Base-by-base conservation (phyloP, 2,329 filamentous ascomycete genomes). In the Didymella lethalis region DNA sequence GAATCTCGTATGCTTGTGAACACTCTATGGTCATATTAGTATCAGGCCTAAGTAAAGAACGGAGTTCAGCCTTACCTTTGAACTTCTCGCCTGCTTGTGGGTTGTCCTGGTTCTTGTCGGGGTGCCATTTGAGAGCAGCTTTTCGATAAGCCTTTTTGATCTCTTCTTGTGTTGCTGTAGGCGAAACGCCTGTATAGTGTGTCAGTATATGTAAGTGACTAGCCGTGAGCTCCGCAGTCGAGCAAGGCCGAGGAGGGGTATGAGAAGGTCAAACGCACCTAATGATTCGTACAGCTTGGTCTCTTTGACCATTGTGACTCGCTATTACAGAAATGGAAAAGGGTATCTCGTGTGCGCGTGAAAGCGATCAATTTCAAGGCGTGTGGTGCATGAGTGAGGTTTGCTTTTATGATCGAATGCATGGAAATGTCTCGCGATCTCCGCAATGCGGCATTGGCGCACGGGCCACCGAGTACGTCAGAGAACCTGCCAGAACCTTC, bases 141-240 rank as follows among this genome's bases (percentile, higher is more conserved):
- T 97, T 97, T 64, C 91, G 86, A 79, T 97, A 97, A 58, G 88
- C 95, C 78, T 98, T 99, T 78, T 97, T 98, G 77, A 99, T 96
- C 66, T 98, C 94, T 75, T 97, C 94, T 79, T 96, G 92, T 25
- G 88, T 85, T 25, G 93, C 92, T 61, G 88, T 86, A 36, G 94
- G 86, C 77, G 91, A 90, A 79, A 97, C 83, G 75, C 85, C 77
- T 79, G 51, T 26, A 31, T 8, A 7, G 7, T 12, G 28, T 48
- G 66, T 76, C 51, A 75, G 72, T 56, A 65, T 14, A 6, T 38
- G 25, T 43, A 59, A 58, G 54, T 57, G 40, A 32, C 41, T 57
- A 58, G 18, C 57, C 60, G 59, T 58, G 49, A 57, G 51, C 48
- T 48, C 26, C 36, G 45, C 46, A 26, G 55, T 48, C 41, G 40